Base-by-base conservation (phyloP, 805 yeast genomes). In the Kluyveromyces siamensis region DNA sequence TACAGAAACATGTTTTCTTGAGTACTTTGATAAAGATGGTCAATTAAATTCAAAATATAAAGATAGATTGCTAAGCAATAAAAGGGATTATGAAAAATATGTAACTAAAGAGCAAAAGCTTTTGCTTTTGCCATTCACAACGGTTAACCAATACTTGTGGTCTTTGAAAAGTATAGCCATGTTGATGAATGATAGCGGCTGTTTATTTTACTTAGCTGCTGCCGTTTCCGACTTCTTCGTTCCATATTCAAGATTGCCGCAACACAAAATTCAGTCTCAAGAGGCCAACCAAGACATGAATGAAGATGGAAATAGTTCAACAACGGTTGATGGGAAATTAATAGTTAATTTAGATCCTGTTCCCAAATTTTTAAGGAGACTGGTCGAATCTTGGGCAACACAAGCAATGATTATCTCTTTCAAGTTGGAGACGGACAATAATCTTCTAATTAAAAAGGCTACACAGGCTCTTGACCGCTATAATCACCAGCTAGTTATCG, bases 201-300 rank as follows among this genome's bases (percentile, higher is more conserved):
- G 89, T 0, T 63, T 93, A 39, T 87, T 91, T 62, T 93, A 84
- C 62, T 72, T 93, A 47, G 99, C 99, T 0, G 98, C 99, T 8
- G 99, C 99, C 0, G 99, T 93, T 0, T 87, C 96, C 8, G 99
- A 93, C 64, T 93, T 93, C 67, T 93, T 90, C 69, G 74, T 93
- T 40, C 99, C 99, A 1, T 78, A 77, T 40, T 81, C 90, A 1
- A 75, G 87, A 54, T 72, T 89, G 58, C 95, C 97, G 2, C 89
- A 88, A 58, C 99, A 93, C 69, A 93, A 93, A 68, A 93, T 93
- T 52, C 99, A 93, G 67, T 83, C 95, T 5, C 82, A 81, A 50
- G 80, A 78, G 21, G 77, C 73, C 30, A 69, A 71, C 16, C 78
- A 79, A 10, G 39, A 50, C 7, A n/a, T 45, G 10, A 48, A 46